phyloP scores from a whole-genome alignment of 176 grass and related monocot species.

The Cenchrus purpureus region DNA sequence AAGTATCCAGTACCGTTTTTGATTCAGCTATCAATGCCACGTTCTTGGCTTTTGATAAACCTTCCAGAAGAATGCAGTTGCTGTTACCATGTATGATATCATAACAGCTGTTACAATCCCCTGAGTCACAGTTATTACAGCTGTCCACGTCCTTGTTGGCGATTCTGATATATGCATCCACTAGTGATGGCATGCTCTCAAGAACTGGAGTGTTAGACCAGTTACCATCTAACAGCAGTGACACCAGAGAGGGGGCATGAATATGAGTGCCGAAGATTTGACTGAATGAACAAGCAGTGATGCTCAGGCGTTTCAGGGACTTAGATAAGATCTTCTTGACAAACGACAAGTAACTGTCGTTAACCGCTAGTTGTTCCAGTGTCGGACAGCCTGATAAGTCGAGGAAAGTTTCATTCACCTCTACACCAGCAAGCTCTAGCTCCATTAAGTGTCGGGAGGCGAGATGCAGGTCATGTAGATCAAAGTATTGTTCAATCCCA shows the following conservation, averaged over 20 bases:
- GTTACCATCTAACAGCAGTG: neutral
- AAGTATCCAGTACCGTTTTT: neutral
- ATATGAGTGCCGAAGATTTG: neutral
- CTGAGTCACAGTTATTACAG: neutral
- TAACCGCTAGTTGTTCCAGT: slow-evolving; percentile 1
- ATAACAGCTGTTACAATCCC: neutral
- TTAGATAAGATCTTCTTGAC: slow-evolving; percentile 6
- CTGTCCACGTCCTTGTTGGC: fast-evolving
- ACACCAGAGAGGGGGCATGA: neutral
- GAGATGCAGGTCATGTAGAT: neutral
- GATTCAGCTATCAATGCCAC: neutral
- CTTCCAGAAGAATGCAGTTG: neutral
- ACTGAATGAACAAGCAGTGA: neutral
- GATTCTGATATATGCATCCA: slow-evolving; percentile 11
- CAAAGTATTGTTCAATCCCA: fast-evolving
- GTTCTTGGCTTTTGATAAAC: slow-evolving; percentile 4
- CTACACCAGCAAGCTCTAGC: neutral
- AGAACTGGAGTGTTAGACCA: neutral
- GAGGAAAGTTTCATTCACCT: neutral
- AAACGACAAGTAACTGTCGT: neutral
- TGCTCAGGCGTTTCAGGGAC: slow-evolving; percentile 3
- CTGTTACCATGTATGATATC: neutral
- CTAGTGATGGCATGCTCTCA: slow-evolving; percentile 3
- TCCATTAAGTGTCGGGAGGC: slow-evolving; percentile 14
- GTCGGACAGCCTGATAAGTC: slow-evolving; percentile 20